A percentile compares a stretch with the other conserved stretches of the same genome.
These are phyloP conservation scores for Rhodamnia rubescens DNA, from an alignment of 345 rosid species.

Conservation along the genomic window DNA sequence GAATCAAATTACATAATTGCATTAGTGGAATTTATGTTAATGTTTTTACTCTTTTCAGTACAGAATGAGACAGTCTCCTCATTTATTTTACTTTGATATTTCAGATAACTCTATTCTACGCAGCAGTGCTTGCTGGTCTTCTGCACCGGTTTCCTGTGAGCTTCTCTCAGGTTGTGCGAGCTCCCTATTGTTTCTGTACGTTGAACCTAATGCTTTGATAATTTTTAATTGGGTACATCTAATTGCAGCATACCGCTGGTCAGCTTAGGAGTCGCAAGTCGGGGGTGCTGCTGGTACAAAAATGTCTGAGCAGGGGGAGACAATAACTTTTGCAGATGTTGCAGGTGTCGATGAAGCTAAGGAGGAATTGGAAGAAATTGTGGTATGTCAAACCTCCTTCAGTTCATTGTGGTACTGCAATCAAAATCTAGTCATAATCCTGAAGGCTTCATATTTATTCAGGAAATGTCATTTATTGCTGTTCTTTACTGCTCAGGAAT, in stretches of 20 bases:
- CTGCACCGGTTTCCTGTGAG: constrained; percentile 65
- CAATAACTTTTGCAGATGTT: constrained; percentile 87
- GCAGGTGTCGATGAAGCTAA: constrained; percentile 98
- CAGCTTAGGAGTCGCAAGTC: constrained; percentile 70
- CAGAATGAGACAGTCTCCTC: neutral
- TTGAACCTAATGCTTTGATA: constrained; percentile 4
- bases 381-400: constrained; percentile 36
- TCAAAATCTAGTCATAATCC: neutral
- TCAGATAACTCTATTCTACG: constrained; percentile 77
- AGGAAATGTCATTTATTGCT: constrained; percentile 7
- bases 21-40: neutral
- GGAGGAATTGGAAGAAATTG: constrained; percentile 97
- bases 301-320: constrained; percentile 62
- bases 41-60: neutral
- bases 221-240: neutral
- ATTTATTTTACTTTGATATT: constrained; percentile 5
- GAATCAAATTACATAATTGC: neutral
- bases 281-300: constrained; percentile 54
- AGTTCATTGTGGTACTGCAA: neutral
- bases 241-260: constrained; percentile 57
- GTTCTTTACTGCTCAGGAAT: constrained; percentile 49
- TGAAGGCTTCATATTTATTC: constrained; percentile 6
- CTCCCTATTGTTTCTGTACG: neutral
- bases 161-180: constrained; percentile 57
- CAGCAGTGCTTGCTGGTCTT: constrained; percentile 75